Conservation (phyloP, 2,329 filamentous ascomycete species). For the Aspergillus alliaceus region DNA sequence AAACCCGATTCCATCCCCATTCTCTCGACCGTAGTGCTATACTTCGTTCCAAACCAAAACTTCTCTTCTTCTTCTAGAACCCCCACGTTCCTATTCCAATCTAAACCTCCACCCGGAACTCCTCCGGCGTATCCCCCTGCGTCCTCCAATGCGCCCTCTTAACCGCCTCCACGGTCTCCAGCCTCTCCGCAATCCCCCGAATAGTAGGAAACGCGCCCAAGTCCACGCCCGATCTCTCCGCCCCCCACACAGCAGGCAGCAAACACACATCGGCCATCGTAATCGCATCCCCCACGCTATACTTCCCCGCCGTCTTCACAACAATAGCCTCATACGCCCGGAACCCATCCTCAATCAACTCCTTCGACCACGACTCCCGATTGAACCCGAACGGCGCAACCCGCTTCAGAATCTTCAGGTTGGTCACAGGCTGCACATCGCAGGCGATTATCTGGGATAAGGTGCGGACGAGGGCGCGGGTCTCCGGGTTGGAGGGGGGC, state of each 20-base stretch:
- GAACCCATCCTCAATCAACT: constrained; percentile 55
- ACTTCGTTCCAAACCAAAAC: no score
- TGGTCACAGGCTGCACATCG: constrained; percentile 63
- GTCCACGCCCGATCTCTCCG: constrained; percentile 56
- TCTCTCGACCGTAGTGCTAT: no score
- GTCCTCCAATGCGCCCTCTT: constrained; percentile 53
- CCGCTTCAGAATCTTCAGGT: constrained; percentile 54
- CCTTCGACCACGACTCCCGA: constrained; percentile 52
- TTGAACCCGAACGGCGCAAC: constrained; percentile 48
- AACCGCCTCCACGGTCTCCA: constrained; percentile 54
- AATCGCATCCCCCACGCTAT: constrained; percentile 56
- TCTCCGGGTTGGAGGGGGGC: constrained; percentile 32
- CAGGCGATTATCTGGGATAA: constrained; percentile 56
- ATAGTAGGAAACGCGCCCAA: constrained; percentile 52
- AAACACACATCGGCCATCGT: constrained; percentile 61
- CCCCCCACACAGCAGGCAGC: constrained; percentile 59
- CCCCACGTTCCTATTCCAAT: no score
- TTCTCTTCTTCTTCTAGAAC: no score
- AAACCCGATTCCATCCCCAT: background rate
- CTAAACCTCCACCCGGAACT: constrained; percentile 42
- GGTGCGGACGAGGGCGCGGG: constrained; percentile 54
- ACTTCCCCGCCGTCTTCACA: constrained; percentile 44
- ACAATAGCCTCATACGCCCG: constrained; percentile 55
- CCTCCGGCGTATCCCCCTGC: constrained; percentile 56
- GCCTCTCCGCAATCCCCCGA: constrained; percentile 44